Percentiles rank a stretch among this genome's conserved stretches.
These are phyloP conservation scores for Aspergillus carbonarius DNA, from an alignment of 2,329 filamentous ascomycete genomes.

Conservation along the genomic window DNA sequence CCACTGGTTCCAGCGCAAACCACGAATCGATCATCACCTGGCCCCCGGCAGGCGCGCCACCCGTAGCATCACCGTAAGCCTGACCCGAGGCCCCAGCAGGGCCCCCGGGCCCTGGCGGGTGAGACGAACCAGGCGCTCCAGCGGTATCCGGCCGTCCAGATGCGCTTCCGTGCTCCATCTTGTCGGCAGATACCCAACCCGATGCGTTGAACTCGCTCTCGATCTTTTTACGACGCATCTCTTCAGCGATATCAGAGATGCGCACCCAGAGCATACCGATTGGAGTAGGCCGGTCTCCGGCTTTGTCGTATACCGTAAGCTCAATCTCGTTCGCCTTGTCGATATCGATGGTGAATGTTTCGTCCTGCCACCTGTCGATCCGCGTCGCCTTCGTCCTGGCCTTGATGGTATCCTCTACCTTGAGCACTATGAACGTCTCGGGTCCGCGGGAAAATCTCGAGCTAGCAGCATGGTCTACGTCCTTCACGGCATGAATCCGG, in stretches of 20 bases:
- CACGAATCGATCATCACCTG: slow-evolving; percentile 73
- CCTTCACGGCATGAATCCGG: slow-evolving; percentile 82
- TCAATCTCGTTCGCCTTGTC: slow-evolving; percentile 99
- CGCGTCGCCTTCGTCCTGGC: slow-evolving; percentile 82
- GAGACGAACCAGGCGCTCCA: slow-evolving; percentile 47
- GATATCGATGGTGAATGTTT: slow-evolving; percentile 87
- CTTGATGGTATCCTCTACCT: slow-evolving; percentile 91
- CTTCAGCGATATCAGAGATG: slow-evolving; percentile 95
- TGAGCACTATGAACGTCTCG: slow-evolving; percentile 93
- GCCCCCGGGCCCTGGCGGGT: slow-evolving; percentile 24
- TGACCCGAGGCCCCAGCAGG: slow-evolving; percentile 27
- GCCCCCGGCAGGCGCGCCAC: slow-evolving; percentile 31
- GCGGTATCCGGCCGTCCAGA: slow-evolving; percentile 54
- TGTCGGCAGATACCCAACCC: slow-evolving; percentile 96
- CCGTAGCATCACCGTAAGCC: slow-evolving; percentile 31
- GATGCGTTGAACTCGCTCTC: slow-evolving; percentile 92
- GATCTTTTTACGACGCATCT: slow-evolving; percentile 95
- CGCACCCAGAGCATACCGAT: slow-evolving; percentile 96
- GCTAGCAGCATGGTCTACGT: slow-evolving; percentile 86
- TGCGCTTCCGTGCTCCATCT: slow-evolving; percentile 68
- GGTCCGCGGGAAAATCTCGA: slow-evolving; percentile 84
- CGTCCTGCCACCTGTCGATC: slow-evolving; percentile 87
- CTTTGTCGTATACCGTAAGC: slow-evolving; percentile 95
- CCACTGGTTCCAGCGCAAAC: slow-evolving; percentile 95
- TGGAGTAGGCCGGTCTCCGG: slow-evolving; percentile 82